Percentiles rank a stretch among this genome's conserved stretches.
Evolutionary conservation across 2,329 filamentous ascomycete genomes (phyloP).

Genomic region (Coniochaeta ligniaria): DNA sequence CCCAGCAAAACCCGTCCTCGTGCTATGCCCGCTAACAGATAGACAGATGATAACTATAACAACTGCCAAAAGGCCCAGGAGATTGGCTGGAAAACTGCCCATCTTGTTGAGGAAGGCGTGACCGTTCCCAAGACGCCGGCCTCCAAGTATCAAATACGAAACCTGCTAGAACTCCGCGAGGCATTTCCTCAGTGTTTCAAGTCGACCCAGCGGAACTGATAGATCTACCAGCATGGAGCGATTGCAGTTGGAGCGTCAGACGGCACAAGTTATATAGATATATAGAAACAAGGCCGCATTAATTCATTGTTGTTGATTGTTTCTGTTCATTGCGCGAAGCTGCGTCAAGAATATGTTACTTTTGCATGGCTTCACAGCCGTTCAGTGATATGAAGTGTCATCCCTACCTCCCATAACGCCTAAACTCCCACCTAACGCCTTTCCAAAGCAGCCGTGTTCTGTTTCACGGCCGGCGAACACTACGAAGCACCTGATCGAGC

Average conservation of each 20-base stretch:
- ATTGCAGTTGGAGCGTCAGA: neutral
- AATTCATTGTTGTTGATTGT: neutral
- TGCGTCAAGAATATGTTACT: neutral
- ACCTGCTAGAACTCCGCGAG: slow-evolving; percentile 66
- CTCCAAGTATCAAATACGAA: slow-evolving; percentile 67
- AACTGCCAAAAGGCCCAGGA: slow-evolving; percentile 74
- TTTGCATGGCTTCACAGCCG: neutral
- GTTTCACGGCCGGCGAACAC: slow-evolving; percentile 49
- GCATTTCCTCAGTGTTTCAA: slow-evolving; percentile 87
- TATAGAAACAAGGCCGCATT: neutral
- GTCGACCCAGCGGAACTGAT: slow-evolving; percentile 17
- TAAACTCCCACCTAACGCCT: neutral
- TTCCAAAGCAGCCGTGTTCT: neutral
- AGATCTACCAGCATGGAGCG: neutral
- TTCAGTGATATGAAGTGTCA: neutral
- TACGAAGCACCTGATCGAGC: slow-evolving; percentile 54
- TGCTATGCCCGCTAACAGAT: slow-evolving; percentile 4
- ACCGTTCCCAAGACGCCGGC: slow-evolving; percentile 55
- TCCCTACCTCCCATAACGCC: neutral
- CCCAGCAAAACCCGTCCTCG: slow-evolving; percentile 24
- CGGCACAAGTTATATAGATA: neutral
- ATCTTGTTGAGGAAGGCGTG: slow-evolving; percentile 74
- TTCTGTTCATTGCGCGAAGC: neutral
- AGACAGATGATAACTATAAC: slow-evolving; percentile 71
- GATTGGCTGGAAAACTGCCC: slow-evolving; percentile 79